Conservation (phyloP, 1,284 basidiomycete species). For the Entoloma clypeatum region DNA sequence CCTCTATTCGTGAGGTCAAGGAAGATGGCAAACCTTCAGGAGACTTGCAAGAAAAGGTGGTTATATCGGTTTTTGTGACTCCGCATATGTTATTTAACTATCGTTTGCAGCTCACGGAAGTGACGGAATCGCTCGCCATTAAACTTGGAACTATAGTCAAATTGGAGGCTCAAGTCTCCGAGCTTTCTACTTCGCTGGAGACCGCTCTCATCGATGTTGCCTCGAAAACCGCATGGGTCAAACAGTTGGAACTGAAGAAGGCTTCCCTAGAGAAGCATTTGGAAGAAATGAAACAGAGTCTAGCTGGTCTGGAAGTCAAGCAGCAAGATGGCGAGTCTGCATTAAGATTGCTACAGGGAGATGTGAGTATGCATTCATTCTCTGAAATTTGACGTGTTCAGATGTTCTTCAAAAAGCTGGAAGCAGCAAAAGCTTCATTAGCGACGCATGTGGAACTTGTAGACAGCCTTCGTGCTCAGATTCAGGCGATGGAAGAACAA, state of each 20-base stretch:
- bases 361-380: constrained; percentile 39
- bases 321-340: constrained; percentile 34
- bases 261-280: constrained; percentile 47
- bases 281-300: constrained; percentile 36
- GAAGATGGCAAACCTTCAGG: constrained; percentile 54
- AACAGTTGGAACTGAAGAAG: constrained; percentile 49
- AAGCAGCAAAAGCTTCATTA: constrained; percentile 40
- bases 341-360: constrained; percentile 40
- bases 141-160: constrained; percentile 47
- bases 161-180: constrained; percentile 50
- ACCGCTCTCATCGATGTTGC: constrained; percentile 44
- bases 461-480: constrained; percentile 46
- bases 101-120: constrained; percentile 51
- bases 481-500: constrained; percentile 48
- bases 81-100: constrained; percentile 17
- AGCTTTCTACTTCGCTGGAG: constrained; percentile 50
- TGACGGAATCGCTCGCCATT: constrained; percentile 45
- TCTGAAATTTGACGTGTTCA: no score
- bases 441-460: constrained; percentile 43
- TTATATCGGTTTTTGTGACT: constrained; percentile 16
- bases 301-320: constrained; percentile 41
- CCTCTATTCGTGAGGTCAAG: constrained; percentile 65
- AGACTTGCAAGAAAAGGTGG: constrained; percentile 60
- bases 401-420: no score
- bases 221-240: constrained; percentile 39